Base-by-base conservation (phyloP, 1,284 basidiomycete genomes). In the Rhodotorula sp. region DNA sequence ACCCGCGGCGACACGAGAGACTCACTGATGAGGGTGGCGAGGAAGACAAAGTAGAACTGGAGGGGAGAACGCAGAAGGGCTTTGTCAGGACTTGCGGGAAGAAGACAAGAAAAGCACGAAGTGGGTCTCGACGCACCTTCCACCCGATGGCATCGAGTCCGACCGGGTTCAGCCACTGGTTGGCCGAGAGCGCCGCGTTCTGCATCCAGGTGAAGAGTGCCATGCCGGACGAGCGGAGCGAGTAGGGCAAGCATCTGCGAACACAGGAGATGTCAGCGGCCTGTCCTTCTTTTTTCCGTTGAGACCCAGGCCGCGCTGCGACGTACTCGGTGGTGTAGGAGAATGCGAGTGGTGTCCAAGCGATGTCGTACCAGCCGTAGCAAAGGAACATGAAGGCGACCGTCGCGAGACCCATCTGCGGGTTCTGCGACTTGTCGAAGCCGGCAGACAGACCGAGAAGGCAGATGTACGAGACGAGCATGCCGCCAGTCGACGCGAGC, bases 141-240 rank as follows among this genome's bases (percentile, higher is more conserved):
- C 74, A 74, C 0, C 49, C 60, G 25, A 44, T 42, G 10, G 67
- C 59, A 7, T 48, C 81, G 60, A 88, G 84, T 14, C 89, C 89
- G 77, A 91, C 85, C 19, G 90, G 90, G 83, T 91, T 92, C 79
- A 89, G 87, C 78, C 90, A 91, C 81, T 91, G 89, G 81, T 91
- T 91, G 84, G 91, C 90, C 74, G 89, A 87, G 73, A 90, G 85
- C 0, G 89, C 86, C 44, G 87, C 67, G 21, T 88, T 88, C 77
- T 89, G 86, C 69, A 85, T 82, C 73, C 90, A 87, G 82, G 86
- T 88, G 83, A 65, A 67, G 63, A 72, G 45, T 74, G 85, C 90
- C 83, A 91, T 87, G 67, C 90, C 90, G 84, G 91, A 91, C 61
- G 91, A 89, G 79, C 59, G 58, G 48, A 70, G 34, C 34, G 55